A percentile compares a stretch with the other conserved stretches of the same genome.
Conservation (phyloP, 2,329 filamentous ascomycete species). For the Dendryphion nanum region DNA sequence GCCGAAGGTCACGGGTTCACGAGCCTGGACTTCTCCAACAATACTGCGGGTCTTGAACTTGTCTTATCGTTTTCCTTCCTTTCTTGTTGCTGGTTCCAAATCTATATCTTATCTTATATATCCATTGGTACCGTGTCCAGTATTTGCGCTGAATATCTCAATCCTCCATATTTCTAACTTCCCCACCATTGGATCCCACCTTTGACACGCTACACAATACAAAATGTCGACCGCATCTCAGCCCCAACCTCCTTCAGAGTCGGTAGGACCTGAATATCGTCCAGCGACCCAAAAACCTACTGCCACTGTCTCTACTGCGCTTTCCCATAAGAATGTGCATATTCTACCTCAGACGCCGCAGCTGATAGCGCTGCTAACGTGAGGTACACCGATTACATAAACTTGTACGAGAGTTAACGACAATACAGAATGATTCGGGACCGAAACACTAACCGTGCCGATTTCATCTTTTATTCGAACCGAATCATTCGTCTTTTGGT, state of each 20-base stretch:
- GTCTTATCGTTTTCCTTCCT: no score
- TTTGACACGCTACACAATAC: no score
- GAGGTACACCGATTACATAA: no score
- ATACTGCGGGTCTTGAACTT: no score
- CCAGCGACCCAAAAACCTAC: slow-evolving; percentile 75
- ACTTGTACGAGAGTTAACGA: no score
- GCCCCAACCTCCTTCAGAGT: slow-evolving; percentile 50
- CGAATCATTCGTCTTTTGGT: slow-evolving; percentile 95
- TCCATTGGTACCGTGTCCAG: no score
- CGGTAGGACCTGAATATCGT: slow-evolving; percentile 77
- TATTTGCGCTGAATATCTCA: no score
- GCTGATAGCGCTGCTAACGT: slow-evolving; percentile 96
- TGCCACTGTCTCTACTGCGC: slow-evolving; percentile 82
- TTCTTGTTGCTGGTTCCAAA: no score
- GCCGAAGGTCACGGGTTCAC: slow-evolving; percentile 37
- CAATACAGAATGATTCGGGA: slow-evolving; percentile 83
- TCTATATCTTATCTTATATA: no score
- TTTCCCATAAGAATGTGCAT: slow-evolving; percentile 82
- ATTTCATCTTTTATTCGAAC: slow-evolving; percentile 99
- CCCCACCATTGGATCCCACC: no score
- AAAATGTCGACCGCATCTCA: slow-evolving; percentile 27
- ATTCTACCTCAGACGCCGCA: slow-evolving; percentile 91
- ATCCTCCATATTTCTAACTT: no score
- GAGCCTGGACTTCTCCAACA: slow-evolving; percentile 23
- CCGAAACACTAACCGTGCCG: slow-evolving; percentile 81